phyloP scores from a whole-genome alignment of 2,329 filamentous ascomycete species.

The Hyphodiscus sp. region DNA sequence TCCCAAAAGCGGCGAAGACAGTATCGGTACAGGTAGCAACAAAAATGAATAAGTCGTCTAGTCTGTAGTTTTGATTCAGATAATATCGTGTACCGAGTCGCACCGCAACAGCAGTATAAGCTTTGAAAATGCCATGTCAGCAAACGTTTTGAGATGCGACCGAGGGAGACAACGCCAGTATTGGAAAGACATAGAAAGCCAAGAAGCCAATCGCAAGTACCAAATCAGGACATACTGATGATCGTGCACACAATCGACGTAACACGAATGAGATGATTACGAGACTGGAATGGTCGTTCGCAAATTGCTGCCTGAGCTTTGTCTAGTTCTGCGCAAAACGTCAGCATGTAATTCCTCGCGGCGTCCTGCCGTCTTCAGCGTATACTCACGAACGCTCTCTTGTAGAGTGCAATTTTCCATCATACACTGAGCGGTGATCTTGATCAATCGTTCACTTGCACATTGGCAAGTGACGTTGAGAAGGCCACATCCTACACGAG shows the following conservation, averaged over 20 bases:
- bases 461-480: neutral
- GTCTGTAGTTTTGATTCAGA: neutral
- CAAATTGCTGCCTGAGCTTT: conserved; percentile 1
- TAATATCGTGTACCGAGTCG: neutral
- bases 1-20: neutral
- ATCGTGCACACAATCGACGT: neutral
- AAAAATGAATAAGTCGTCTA: neutral
- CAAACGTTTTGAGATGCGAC: neutral
- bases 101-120: neutral
- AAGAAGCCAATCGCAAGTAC: neutral
- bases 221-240: neutral
- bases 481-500: neutral
- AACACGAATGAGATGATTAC: neutral
- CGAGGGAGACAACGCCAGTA: too few relatives aligned
- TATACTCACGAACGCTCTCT: neutral
- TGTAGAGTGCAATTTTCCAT: conserved; percentile 2
- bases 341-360: neutral
- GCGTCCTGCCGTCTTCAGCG: neutral
- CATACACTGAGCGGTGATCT: neutral
- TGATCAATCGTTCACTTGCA: neutral
- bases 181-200: neutral
- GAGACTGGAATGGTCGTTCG: neutral
- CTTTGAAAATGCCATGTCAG: neutral
- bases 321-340: neutral
- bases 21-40: neutral